Conservation (phyloP, 2,329 filamentous ascomycete species). For the Thelonectria olida region DNA sequence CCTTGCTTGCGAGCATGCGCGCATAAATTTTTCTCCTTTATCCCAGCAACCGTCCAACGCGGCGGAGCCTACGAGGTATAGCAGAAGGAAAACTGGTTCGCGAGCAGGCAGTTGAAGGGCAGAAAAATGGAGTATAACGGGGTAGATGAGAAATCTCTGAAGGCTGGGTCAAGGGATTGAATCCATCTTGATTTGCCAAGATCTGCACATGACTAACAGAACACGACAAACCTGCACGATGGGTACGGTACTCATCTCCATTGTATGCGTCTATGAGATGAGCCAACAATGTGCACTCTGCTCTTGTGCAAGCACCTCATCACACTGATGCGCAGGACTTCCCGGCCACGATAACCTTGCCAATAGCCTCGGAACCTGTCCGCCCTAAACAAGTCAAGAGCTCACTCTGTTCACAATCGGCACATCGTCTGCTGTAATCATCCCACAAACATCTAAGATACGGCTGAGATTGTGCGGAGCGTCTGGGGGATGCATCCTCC, state of each 20-base stretch:
- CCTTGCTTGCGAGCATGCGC: too few species aligned
- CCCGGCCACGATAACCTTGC: neutral
- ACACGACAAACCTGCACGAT: neutral
- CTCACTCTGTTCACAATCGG: constrained; percentile 25
- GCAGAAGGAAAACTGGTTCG: neutral
- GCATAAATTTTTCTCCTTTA: too few species aligned
- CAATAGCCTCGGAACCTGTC: neutral
- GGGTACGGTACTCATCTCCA: neutral
- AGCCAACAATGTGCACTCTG: too few species aligned
- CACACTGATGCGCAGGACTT: too few species aligned
- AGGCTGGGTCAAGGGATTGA: neutral
- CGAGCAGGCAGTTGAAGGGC: neutral
- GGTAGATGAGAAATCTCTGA: neutral
- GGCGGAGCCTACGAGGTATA: too few species aligned
- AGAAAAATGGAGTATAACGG: constrained; percentile 4
- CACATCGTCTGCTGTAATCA: neutral
- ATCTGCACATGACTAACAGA: neutral
- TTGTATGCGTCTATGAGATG: too few species aligned
- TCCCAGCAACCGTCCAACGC: too few species aligned
- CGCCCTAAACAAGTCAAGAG: neutral
- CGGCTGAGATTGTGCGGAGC: neutral
- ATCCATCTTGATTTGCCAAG: neutral
- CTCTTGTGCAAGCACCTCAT: too few species aligned
- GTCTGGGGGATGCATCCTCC: neutral
- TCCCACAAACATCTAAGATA: constrained; percentile 8